Conservation (phyloP, 352 stramenopile species). For the Phytophthora sojae region DNA sequence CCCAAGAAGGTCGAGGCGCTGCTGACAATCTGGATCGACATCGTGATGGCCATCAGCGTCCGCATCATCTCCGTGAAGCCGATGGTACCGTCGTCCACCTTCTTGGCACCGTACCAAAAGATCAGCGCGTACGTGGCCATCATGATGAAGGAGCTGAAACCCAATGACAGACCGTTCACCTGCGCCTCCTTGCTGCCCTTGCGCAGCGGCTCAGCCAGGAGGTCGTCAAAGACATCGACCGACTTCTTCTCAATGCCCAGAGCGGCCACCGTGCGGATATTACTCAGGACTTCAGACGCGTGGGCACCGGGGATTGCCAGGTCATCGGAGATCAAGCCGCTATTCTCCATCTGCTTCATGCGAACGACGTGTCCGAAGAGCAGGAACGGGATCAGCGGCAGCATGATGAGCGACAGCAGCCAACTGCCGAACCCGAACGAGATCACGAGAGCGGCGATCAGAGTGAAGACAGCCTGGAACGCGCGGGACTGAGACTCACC, state of each 20-base stretch:
- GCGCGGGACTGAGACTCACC: slow-evolving; percentile 53
- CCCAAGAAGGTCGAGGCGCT: slow-evolving; percentile 35
- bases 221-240: slow-evolving; percentile 26
- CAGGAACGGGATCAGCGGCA: slow-evolving; percentile 4
- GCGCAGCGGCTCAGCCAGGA: slow-evolving; percentile 37
- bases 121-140: slow-evolving; percentile 60
- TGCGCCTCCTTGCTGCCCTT: slow-evolving; percentile 41
- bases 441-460: slow-evolving; percentile 59
- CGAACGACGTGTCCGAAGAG: neutral
- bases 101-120: slow-evolving; percentile 69
- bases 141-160: slow-evolving; percentile 70
- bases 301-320: slow-evolving; percentile 41
- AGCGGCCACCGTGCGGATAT: slow-evolving; percentile 53
- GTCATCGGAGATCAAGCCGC: slow-evolving; percentile 26
- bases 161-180: slow-evolving; percentile 55
- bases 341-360: slow-evolving; percentile 32
- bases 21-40: slow-evolving; percentile 41
- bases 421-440: slow-evolving; percentile 71
- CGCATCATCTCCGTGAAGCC: slow-evolving; percentile 55
- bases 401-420: slow-evolving; percentile 29
- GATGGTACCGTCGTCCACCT: slow-evolving; percentile 51
- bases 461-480: slow-evolving; percentile 52
- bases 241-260: slow-evolving; percentile 45
- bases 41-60: slow-evolving; percentile 61
- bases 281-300: slow-evolving; percentile 51